Percentiles rank a stretch among this genome's conserved stretches.
Evolutionary conservation across 1,139 yeast genomes (phyloP).

Genomic region (Ashbya aceris): DNA sequence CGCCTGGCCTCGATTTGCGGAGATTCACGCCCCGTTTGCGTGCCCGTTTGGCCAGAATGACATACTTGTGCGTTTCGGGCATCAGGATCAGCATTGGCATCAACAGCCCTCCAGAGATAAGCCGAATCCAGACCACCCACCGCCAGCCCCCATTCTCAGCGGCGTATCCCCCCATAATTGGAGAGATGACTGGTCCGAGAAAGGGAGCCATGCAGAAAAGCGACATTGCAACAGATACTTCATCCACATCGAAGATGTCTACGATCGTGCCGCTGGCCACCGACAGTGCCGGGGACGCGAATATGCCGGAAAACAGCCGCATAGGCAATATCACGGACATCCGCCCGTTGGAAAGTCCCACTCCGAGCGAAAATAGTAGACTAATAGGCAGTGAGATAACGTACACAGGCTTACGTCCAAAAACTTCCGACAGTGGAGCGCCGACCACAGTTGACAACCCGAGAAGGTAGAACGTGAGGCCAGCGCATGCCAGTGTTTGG

Average conservation of each 20-base stretch:
- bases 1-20: conserved; percentile 28
- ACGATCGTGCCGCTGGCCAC: conserved; percentile 81
- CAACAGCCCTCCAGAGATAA: conserved; percentile 62
- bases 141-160: conserved; percentile 62
- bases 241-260: conserved; percentile 63
- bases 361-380: conserved; percentile 70
- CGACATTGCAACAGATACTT: conserved; percentile 61
- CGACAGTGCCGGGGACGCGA: conserved; percentile 78
- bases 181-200: conserved; percentile 77
- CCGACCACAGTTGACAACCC: conserved; percentile 69
- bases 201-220: conserved; percentile 62
- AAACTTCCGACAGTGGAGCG: conserved; percentile 71
- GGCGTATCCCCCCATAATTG: conserved; percentile 73
- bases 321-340: conserved; percentile 53
- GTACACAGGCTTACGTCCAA: conserved; percentile 62
- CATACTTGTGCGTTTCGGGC: conserved; percentile 67
- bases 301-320: conserved; percentile 70
- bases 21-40: conserved; percentile 46
- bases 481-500: conserved; percentile 52
- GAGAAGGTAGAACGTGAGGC: conserved; percentile 58
- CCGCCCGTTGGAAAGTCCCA: conserved; percentile 49
- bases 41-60: conserved; percentile 50
- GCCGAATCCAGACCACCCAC: conserved; percentile 71
- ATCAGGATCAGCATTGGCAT: conserved; percentile 47
- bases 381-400: conserved; percentile 52